Evolutionary conservation across 2,329 filamentous ascomycete genomes (phyloP), one percentile per base, ranked within the genome.

Genomic region (Alternaria sp.): DNA sequence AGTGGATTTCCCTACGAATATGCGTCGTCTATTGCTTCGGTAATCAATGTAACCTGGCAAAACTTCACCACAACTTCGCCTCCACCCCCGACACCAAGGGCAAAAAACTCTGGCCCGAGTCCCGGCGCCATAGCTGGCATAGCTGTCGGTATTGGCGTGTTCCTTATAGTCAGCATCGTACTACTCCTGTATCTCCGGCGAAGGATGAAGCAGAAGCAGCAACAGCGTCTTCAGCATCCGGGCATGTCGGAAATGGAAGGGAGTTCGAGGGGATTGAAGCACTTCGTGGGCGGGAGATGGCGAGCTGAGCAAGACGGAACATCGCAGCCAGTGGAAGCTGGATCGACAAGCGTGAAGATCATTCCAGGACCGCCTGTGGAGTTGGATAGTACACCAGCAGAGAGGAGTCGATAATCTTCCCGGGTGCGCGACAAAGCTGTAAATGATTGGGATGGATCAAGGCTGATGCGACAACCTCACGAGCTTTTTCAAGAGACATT

Each of bases 381-480:
- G 34, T n/a, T 38, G 34, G 46, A 36, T n/a, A 3, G 8, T 25
- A 49, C 18, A 7, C 46, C 34, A 8, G 9, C 30, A 4, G 30
- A n/a, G 4, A 8, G 34, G 8, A 11, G 5, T 7, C 5, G 2
- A 22, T 22, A 5, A 41, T 22, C 0, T 1, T 5, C 3, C 4
- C 7, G 11, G 11, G 2, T 11, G 18, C 18, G 18, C 18, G 10
- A 41, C 3, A 4, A 22, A 10, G 38, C 10, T 2, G 18, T 10
- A 2, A 40, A 7, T 1, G 2, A 0, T 25, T 25, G 25, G 25
- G 7, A 2, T 7, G 25, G 0, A 25, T 25, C 25, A 25, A 25
- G 25, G 25, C 2, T 2, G 0, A 1, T 2, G 2, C 25, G 2
- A 25, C 6, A 25, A 25, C 25, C 25, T 27, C 2, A 1, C 25